A percentile compares a stretch with the other conserved stretches of the same genome.
Conservation (phyloP, 2,329 filamentous ascomycete genomes). For the Rhytidhysteron rufulum region DNA sequence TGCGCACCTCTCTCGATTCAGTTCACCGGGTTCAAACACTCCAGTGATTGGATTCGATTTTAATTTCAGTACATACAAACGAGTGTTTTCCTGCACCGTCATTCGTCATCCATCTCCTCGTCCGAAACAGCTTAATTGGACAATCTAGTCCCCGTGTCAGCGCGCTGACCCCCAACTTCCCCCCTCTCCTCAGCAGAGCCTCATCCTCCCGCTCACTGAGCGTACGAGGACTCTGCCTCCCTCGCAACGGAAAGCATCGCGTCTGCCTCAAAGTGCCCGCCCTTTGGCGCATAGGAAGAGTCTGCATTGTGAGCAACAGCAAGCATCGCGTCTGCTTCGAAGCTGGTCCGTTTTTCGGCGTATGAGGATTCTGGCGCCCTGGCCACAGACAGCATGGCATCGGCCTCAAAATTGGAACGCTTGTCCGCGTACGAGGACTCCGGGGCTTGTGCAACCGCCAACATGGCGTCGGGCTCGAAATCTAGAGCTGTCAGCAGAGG, state of each 20-base stretch:
- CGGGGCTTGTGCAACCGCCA: background rate
- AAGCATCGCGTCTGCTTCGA: conserved; percentile 3
- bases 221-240: background rate
- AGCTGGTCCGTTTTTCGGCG: conserved; percentile 1
- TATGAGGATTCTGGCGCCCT: conserved; percentile 2
- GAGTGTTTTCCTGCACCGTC: too few species aligned
- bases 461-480: conserved; percentile 1
- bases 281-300: conserved; percentile 4
- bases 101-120: too few species aligned
- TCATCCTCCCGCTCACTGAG: background rate
- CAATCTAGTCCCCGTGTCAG: too few species aligned
- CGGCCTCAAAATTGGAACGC: conserved; percentile 2
- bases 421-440: conserved; percentile 4
- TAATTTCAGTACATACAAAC: too few species aligned
- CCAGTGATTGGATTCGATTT: too few species aligned
- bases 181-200: background rate
- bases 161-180: background rate
- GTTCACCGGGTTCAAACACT: too few species aligned
- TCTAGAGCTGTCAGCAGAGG: background rate
- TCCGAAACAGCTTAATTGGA: too few species aligned
- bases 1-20: background rate
- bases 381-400: conserved; percentile 1
- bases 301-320: background rate
- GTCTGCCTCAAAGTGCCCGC: conserved; percentile 1
- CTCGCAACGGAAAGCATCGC: background rate